These are phyloP conservation scores for Pseudocercospora musae DNA, from an alignment of 2,329 filamentous ascomycete species.

Conservation along the genomic window DNA sequence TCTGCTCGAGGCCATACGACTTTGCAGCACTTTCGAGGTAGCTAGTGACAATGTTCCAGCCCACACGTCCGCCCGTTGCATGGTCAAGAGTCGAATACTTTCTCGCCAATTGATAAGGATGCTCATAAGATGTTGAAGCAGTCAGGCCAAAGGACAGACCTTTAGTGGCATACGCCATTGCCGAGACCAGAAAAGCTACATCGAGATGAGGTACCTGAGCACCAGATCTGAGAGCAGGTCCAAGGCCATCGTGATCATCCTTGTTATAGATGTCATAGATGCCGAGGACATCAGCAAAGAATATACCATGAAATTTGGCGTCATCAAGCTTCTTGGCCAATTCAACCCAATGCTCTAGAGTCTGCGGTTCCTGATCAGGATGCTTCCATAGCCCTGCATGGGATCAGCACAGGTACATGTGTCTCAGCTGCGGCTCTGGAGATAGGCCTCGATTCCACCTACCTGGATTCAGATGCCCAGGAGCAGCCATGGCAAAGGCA, in stretches of 20 bases:
- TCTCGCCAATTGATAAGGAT: constrained; percentile 36
- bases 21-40: constrained; percentile 49
- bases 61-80: constrained; percentile 37
- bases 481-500: constrained; percentile 48
- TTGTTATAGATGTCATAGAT: constrained; percentile 47
- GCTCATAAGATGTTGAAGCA: constrained; percentile 38
- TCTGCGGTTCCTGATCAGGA: constrained; percentile 39
- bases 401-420: constrained; percentile 7
- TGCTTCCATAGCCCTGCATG: constrained; percentile 31
- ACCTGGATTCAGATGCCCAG: constrained; percentile 47
- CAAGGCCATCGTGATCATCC: constrained; percentile 23
- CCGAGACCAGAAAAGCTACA: constrained; percentile 38
- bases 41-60: constrained; percentile 52
- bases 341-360: constrained; percentile 47
- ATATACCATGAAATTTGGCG: constrained; percentile 51
- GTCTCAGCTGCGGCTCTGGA: background rate
- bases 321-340: constrained; percentile 48
- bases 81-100: constrained; percentile 39
- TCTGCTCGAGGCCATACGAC: constrained; percentile 47
- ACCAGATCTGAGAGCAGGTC: constrained; percentile 56
- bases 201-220: constrained; percentile 69
- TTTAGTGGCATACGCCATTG: constrained; percentile 46
- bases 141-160: constrained; percentile 42
- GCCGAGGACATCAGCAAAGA: constrained; percentile 51
- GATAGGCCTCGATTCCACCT: background rate